Evolutionary conservation across 2,329 filamentous ascomycete genomes (phyloP), one percentile per base, ranked within the genome.

Genomic region (Grosmannia penicillata): DNA sequence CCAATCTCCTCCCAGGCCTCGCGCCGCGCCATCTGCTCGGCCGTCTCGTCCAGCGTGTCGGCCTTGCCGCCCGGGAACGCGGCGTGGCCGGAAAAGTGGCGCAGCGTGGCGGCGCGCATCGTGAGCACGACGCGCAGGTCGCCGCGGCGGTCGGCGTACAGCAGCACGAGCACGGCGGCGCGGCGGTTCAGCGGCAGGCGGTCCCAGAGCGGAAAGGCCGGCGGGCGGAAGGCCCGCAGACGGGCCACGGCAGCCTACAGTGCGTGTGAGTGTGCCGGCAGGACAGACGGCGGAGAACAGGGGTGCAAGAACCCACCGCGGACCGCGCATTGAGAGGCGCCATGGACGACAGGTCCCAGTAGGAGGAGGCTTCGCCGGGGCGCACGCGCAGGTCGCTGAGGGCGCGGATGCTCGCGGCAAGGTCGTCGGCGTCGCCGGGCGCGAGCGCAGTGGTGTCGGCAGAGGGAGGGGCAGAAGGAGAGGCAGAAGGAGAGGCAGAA

Each of bases 1-100:
- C 89, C 89, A 47, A 96, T 94, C 56, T 96, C 89, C 56, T 96
- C 89, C 56, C 72, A 82, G 1, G 89, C 87, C 65, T 96, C 89
- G 46, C 89, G 75, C 18, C 89, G 75, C 8, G 89, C 86, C 37
- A 87, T 93, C 52, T 87, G 72, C 57, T 84, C 84, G 59, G 74
- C 68, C n/a, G 70, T 72, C 50, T 79, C 73, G 22, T 65, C 57
- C 4, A 61, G 45, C 3, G 56, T 61, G 48, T 79, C 75, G 33
- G 68, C 78, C 60, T 75, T 82, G 48, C 84, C 87, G 37, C 85
- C 85, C 0, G 86, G 85, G 38, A 94, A 75, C 25, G 86, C 86
- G 18, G 83, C 86, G 52, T 94, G 85, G 19, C 85, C 85, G n/a
- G 82, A 83, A 59, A 77, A 81, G 50, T 65, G 78, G 41, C 75